phyloP scores from a whole-genome alignment of 2,329 filamentous ascomycete species.

The Mariannaea elegans region DNA sequence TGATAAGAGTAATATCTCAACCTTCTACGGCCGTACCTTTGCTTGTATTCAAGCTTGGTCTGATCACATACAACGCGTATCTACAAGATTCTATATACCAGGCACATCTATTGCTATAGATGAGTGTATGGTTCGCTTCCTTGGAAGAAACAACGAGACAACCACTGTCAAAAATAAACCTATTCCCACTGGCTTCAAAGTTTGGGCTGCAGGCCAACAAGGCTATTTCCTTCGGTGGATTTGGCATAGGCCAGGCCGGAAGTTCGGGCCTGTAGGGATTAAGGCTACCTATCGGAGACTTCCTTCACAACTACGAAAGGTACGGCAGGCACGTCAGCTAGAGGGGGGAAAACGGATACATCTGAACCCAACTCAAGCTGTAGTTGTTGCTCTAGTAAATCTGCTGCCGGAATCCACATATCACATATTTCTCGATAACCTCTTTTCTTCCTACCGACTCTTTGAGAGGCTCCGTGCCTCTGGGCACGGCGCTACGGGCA shows the following conservation, averaged over 20 bases:
- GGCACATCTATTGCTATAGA: conserved; percentile 11
- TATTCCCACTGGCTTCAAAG: conserved; percentile 18
- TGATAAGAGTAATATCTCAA: background rate
- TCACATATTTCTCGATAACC: conserved; percentile 30
- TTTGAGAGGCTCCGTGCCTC: background rate
- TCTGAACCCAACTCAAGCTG: conserved; percentile 16
- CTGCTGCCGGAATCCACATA: conserved; percentile 19
- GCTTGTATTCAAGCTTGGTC: conserved; percentile 3
- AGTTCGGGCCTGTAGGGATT: background rate
- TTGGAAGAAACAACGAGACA: background rate
- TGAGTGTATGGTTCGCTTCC: conserved; percentile 1
- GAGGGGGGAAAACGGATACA: background rate
- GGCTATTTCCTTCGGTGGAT: conserved; percentile 23
- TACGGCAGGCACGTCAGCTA: background rate
- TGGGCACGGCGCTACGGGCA: conserved; percentile 16
- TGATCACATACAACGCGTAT: conserved; percentile 10
- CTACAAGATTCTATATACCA: background rate
- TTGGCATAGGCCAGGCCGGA: conserved; percentile 5
- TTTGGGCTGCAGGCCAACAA: conserved; percentile 23
- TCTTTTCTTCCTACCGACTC: conserved; percentile 23
- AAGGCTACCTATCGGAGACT: background rate
- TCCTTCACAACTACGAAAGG: background rate
- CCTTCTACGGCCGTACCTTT: background rate
- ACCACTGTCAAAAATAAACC: conserved; percentile 3
- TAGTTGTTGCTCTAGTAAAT: conserved; percentile 28